Percentiles rank a stretch among this genome's conserved stretches.
Conservation (phyloP, 106 monocot species). For the Narthecium ossifragum region DNA sequence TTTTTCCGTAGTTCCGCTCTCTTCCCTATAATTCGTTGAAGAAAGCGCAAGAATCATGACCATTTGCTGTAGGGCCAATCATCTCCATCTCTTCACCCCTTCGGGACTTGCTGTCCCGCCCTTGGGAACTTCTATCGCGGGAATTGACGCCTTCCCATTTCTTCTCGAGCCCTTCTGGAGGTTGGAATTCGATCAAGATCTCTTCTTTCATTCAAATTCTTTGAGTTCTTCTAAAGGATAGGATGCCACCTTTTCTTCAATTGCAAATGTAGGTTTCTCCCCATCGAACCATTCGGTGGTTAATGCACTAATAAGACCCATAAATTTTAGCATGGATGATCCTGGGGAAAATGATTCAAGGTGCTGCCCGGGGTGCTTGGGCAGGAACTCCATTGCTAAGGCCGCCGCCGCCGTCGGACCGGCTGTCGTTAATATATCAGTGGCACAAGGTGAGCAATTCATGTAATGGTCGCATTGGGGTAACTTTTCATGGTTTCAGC, state of each 20-base stretch:
- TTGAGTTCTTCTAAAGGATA: no score
- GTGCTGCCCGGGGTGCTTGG: constrained; percentile 46
- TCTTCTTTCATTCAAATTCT: no score
- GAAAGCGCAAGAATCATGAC: no score
- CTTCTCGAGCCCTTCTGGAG: constrained; percentile 7
- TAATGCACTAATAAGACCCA: constrained; percentile 4
- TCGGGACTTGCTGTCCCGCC: constrained; percentile 6
- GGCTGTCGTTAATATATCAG: constrained; percentile 79
- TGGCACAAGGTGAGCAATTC: constrained; percentile 31
- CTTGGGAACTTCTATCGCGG: background rate
- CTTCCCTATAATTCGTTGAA: no score
- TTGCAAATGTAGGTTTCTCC: background rate
- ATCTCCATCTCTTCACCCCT: constrained; percentile 22
- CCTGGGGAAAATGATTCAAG: constrained; percentile 19
- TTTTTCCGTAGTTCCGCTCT: no score
- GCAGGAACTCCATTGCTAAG: constrained; percentile 54
- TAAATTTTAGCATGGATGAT: constrained; percentile 5
- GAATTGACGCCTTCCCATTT: background rate
- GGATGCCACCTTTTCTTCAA: background rate
- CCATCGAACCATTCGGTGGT: constrained; percentile 1
- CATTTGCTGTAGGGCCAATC: background rate
- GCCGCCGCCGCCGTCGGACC: constrained; percentile 68
- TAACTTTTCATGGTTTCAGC: background rate
- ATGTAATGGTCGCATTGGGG: background rate
- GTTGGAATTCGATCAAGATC: background rate